phyloP scores from a whole-genome alignment of 805 yeast species.

The Wickerhamiella azyma region DNA sequence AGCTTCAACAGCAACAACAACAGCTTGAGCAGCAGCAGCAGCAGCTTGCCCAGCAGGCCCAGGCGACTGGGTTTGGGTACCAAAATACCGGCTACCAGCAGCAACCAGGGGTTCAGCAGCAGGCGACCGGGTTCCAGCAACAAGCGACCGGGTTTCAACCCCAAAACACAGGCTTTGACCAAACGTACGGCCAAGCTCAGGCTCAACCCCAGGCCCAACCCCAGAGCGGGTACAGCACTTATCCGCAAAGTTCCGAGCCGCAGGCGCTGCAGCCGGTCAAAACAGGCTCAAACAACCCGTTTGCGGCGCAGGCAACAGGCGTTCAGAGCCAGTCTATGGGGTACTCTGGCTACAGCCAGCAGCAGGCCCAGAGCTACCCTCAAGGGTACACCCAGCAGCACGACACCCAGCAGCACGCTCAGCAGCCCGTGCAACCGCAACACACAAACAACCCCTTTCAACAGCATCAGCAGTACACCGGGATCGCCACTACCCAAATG shows the following conservation, averaged over 20 bases:
- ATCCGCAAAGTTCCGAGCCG: not conserved
- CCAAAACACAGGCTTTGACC: not conserved
- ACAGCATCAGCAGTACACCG: slow-evolving; percentile 52
- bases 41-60: slow-evolving; percentile 20
- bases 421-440: not conserved
- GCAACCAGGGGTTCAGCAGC: slow-evolving; percentile 23
- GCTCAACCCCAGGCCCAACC: not conserved
- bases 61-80: slow-evolving; percentile 2
- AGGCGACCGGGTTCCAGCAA: slow-evolving; percentile 22
- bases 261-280: slow-evolving; percentile 37
- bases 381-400: not conserved
- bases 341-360: not conserved
- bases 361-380: not conserved
- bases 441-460: slow-evolving; percentile 41
- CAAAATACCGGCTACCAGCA: no score
- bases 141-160: slow-evolving; percentile 1
- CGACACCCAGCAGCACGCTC: not conserved
- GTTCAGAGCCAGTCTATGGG: slow-evolving; percentile 11
- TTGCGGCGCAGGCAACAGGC: slow-evolving; percentile 31
- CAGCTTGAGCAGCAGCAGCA: slow-evolving; percentile 17
- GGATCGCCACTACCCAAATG: slow-evolving; percentile 49
- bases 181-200: not conserved
- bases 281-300: slow-evolving; percentile 71
- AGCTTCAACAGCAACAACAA: slow-evolving; percentile 19
- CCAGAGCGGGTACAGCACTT: not conserved